Evolutionary conservation across 306 rosid genomes (phyloP).

Genomic region (Sicyos baderoa): DNA sequence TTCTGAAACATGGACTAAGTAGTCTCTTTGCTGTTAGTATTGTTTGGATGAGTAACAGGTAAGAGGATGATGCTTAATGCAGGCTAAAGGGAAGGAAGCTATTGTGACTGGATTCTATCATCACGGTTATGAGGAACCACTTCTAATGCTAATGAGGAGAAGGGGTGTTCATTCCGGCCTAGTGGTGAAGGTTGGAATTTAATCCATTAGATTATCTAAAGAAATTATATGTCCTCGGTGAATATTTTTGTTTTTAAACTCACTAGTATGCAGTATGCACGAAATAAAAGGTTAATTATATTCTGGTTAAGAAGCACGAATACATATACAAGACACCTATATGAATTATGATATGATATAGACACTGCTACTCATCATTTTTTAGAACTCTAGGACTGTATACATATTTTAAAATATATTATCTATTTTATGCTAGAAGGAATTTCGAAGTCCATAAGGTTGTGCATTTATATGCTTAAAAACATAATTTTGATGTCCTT

Average conservation of each 20-base stretch:
- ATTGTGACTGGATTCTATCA: constrained; percentile 92
- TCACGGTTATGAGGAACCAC: constrained; percentile 78
- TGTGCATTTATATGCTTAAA: no score
- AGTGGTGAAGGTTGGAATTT: constrained; percentile 76
- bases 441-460: no score
- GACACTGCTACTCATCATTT: no score
- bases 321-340: no score
- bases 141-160: constrained; percentile 97
- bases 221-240: constrained; percentile 10
- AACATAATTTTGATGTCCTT: no score
- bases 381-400: no score
- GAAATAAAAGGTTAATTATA: background rate
- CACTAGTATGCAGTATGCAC: background rate
- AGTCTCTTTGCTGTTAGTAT: background rate
- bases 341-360: no score
- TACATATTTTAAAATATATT: no score
- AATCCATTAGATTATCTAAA: background rate
- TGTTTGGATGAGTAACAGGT: background rate
- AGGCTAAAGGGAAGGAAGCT: constrained; percentile 92
- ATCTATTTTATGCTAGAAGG: no score
- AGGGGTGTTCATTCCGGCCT: constrained; percentile 91
- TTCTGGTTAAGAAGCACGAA: background rate
- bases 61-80: constrained; percentile 8
- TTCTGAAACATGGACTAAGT: no score
- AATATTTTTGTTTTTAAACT: background rate